Base-by-base conservation (phyloP, 495 filamentous ascomycete genomes). In the Penicillium daleae region DNA sequence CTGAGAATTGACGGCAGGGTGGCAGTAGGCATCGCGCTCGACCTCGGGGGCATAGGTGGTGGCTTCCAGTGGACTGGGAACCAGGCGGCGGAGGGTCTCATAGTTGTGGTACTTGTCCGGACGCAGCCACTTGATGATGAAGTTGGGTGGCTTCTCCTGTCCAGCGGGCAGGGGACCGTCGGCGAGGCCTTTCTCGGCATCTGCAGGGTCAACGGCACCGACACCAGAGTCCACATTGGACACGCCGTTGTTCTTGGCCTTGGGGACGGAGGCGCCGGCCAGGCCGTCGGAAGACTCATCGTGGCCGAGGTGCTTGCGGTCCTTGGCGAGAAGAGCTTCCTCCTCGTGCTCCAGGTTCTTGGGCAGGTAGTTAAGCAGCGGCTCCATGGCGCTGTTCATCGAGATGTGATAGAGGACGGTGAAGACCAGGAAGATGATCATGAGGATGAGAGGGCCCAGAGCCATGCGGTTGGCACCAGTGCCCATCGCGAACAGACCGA, bases 401-500 rank as follows among this genome's bases (percentile, higher is more conserved):
- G 88, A 87, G 49, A 93, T 59, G 72, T 98, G 92, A 82, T 91
- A 97, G 48, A 97, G 82, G 29, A 90, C 73, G 10, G 88, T 89
- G 77, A 93, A 90, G 72, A 95, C 67, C 22, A 97, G 82, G 78
- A 93, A 89, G 61, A 91, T 76, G 62, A 95, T 82, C 88, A 95
- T 93, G 61, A 97, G 82, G 56, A 96, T 77, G 59, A 96, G 66
- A 6, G 95, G 95, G 2, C 93, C 95, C 19, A 87, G 64, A 3
- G 80, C 81, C 5, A 82, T 79, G 4, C 78, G 82, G 59, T 89
- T 83, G 56, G 77, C 86, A 24, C 77, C 83, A 8, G 79, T 77
- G 10, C 82, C 86, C 53, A 93, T 88, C 61, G 82, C 92, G 66
- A 98, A 95, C 17, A 99, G 85, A 64, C 93, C 95, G 59, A 99